Evolutionary conservation across 2,329 filamentous ascomycete genomes (phyloP).

Genomic region (Monilinia aucupariae): DNA sequence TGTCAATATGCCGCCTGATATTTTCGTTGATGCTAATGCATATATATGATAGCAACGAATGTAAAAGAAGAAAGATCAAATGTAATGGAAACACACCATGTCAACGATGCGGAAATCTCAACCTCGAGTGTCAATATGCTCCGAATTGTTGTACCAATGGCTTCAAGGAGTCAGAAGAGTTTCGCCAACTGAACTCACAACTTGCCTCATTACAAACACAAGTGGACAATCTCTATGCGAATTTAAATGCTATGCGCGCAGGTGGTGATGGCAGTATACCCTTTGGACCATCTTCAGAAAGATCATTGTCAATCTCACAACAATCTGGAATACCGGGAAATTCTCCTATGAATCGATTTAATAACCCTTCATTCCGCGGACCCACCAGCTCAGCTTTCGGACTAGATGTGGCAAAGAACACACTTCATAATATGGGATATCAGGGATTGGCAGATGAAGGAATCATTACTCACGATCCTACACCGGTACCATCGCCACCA

Average conservation of each 20-base stretch:
- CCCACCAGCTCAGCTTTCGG: constrained; percentile 83
- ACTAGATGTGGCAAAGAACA: constrained; percentile 79
- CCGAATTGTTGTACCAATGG: constrained; percentile 65
- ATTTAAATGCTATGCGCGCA: constrained; percentile 49
- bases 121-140: constrained; percentile 59
- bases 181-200: constrained; percentile 71
- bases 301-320: constrained; percentile 30
- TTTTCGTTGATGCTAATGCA: constrained; percentile 3
- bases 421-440: constrained; percentile 85
- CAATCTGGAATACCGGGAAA: constrained; percentile 21
- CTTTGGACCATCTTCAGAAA: constrained; percentile 24
- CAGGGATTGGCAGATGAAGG: constrained; percentile 62
- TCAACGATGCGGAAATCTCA: constrained; percentile 62
- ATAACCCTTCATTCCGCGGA: constrained; percentile 63
- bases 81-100: constrained; percentile 67
- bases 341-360: constrained; percentile 26
- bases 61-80: constrained; percentile 70
- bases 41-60: constrained; percentile 51
- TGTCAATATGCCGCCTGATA: too few species aligned
- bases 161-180: constrained; percentile 91
- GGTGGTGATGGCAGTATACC: constrained; percentile 13
- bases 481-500: constrained; percentile 37
- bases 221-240: constrained; percentile 70
- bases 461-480: constrained; percentile 47
- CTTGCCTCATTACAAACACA: constrained; percentile 75